These are phyloP conservation scores for Moringa oleifera DNA, from an alignment of 345 rosid species.

Conservation along the genomic window DNA sequence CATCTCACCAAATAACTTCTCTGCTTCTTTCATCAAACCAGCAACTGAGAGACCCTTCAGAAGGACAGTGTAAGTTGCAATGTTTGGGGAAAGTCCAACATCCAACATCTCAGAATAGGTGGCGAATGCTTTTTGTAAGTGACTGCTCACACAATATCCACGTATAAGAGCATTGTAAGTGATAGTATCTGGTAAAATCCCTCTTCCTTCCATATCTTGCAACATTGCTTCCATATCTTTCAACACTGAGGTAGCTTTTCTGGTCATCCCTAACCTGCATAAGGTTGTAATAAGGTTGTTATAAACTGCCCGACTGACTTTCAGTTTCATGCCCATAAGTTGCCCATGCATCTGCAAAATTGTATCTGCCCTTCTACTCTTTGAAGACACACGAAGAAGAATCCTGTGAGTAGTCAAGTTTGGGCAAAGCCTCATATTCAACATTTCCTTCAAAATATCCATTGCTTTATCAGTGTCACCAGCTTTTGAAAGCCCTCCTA, in stretches of 20 bases:
- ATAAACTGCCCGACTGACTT: slow-evolving; percentile 46
- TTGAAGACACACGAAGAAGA: slow-evolving; percentile 52
- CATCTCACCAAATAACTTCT: slow-evolving; percentile 51
- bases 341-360: slow-evolving; percentile 52
- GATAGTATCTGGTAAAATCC: slow-evolving; percentile 39
- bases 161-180: slow-evolving; percentile 71
- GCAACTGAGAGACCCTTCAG: slow-evolving; percentile 50
- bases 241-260: slow-evolving; percentile 51
- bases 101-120: slow-evolving; percentile 48
- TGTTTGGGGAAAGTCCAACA: slow-evolving; percentile 52
- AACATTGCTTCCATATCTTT: slow-evolving; percentile 49
- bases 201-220: slow-evolving; percentile 47
- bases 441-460: slow-evolving; percentile 51
- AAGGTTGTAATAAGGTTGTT: slow-evolving; percentile 57
- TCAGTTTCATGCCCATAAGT: slow-evolving; percentile 52
- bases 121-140: slow-evolving; percentile 41
- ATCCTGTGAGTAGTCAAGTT: slow-evolving; percentile 41
- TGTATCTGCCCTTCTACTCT: slow-evolving; percentile 43
- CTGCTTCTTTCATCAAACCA: slow-evolving; percentile 42
- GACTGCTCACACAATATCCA: slow-evolving; percentile 61
- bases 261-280: slow-evolving; percentile 79
- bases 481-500: slow-evolving; percentile 43
- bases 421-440: slow-evolving; percentile 40
- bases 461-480: slow-evolving; percentile 51
- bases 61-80: slow-evolving; percentile 63